Conservation (phyloP, 345 rosid genomes). For the Eucalyptus sp. region DNA sequence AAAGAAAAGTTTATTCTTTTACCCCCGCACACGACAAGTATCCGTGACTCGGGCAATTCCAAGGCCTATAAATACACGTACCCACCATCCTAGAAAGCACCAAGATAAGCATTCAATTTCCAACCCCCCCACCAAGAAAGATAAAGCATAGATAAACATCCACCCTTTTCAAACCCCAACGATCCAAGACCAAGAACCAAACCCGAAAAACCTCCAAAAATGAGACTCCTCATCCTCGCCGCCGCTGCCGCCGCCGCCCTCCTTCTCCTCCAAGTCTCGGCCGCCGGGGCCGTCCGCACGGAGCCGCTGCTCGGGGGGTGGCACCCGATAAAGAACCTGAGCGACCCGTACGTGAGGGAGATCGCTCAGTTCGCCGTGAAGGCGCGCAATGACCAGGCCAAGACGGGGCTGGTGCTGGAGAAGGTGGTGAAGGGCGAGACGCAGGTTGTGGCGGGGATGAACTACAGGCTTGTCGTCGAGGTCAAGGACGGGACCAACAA, state of each 20-base stretch:
- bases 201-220: not conserved
- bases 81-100: not conserved
- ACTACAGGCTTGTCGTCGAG: conserved; percentile 25
- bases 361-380: conserved; percentile 39
- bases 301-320: conserved; percentile 23
- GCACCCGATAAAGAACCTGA: conserved; percentile 32
- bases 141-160: not conserved
- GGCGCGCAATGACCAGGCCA: conserved; percentile 11
- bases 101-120: not conserved
- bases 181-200: not conserved
- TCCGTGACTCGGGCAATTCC: not conserved
- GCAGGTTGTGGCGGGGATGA: conserved; percentile 43
- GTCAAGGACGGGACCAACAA: not conserved
- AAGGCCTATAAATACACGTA: not conserved
- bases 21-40: not conserved
- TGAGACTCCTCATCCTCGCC: not conserved
- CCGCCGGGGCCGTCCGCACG: not conserved
- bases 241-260: not conserved
- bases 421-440: conserved; percentile 27
- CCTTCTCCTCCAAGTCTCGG: not conserved
- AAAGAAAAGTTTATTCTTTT: not conserved
- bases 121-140: not conserved
- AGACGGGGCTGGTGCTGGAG: conserved; percentile 5
- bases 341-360: conserved; percentile 30
- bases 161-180: not conserved